Evolutionary conservation across 345 rosid genomes (phyloP).

Genomic region (Eucalyptus curtisii): DNA sequence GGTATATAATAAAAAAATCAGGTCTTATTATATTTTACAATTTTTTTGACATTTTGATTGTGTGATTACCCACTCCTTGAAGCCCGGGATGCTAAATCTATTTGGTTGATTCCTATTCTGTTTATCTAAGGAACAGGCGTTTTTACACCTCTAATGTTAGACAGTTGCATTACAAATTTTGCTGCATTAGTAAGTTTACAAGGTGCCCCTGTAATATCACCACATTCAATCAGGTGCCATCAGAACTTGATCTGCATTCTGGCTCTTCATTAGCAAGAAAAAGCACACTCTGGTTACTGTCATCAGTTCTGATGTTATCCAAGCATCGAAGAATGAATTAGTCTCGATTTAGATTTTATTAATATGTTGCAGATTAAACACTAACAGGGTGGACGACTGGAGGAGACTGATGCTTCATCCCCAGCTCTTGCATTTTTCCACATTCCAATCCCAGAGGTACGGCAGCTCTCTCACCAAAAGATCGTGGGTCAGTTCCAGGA

Average conservation of each 20-base stretch:
- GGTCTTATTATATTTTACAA: neutral
- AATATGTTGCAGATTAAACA: slow-evolving; percentile 21
- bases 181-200: neutral
- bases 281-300: neutral
- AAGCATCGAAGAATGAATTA: neutral
- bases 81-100: neutral
- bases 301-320: neutral
- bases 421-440: slow-evolving; percentile 79
- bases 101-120: neutral
- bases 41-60: neutral
- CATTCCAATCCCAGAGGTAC: slow-evolving; percentile 68
- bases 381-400: slow-evolving; percentile 35
- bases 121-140: neutral
- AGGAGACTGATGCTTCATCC: neutral
- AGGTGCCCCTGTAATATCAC: neutral
- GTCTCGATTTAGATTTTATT: slow-evolving; percentile 18
- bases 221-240: neutral
- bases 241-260: neutral
- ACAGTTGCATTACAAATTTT: neutral
- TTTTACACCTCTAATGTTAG: neutral
- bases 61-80: neutral
- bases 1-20: neutral
- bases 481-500: slow-evolving; percentile 65
- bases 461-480: slow-evolving; percentile 39
- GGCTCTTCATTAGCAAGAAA: neutral